Evolutionary conservation across 164 flowering plant genomes (phyloP).

Genomic region (Umbilicus rupestris): DNA sequence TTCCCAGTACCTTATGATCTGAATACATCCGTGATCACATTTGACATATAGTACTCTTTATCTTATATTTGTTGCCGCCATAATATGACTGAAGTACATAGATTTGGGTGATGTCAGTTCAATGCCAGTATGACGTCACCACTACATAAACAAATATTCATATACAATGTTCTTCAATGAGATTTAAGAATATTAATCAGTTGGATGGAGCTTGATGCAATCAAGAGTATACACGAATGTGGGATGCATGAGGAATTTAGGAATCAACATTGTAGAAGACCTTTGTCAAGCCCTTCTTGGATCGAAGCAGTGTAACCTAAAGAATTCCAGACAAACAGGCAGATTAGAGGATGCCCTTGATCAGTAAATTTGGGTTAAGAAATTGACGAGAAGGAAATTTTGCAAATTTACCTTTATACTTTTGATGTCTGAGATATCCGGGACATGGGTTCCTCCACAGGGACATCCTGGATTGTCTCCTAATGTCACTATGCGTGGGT

Average conservation of each 20-base stretch:
- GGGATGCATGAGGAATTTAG: conserved; percentile 7
- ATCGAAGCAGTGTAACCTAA: conserved; percentile 65
- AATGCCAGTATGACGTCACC: too few species aligned
- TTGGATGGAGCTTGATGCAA: too few species aligned
- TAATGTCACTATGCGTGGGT: conserved; percentile 58
- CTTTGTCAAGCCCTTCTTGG: conserved; percentile 65
- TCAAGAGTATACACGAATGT: background rate
- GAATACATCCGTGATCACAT: too few species aligned
- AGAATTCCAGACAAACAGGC: background rate
- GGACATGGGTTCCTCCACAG: conserved; percentile 93
- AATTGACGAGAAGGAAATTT: background rate
- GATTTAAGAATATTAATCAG: too few species aligned
- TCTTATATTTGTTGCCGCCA: too few species aligned
- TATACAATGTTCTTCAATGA: too few species aligned
- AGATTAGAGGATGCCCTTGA: background rate
- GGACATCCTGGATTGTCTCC: conserved; percentile 77
- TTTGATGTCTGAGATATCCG: conserved; percentile 57
- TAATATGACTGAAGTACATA: too few species aligned
- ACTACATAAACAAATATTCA: too few species aligned
- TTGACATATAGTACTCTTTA: too few species aligned
- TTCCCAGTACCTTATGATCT: too few species aligned
- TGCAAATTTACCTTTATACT: conserved; percentile 43
- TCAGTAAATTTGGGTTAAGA: background rate
- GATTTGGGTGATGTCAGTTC: too few species aligned
- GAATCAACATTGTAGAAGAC: conserved; percentile 41